A percentile compares a stretch with the other conserved stretches of the same genome.
These are phyloP conservation scores for Cystobasidiaceae sp. DNA, from an alignment of 1,284 basidiomycete genomes.

Conservation along the genomic window DNA sequence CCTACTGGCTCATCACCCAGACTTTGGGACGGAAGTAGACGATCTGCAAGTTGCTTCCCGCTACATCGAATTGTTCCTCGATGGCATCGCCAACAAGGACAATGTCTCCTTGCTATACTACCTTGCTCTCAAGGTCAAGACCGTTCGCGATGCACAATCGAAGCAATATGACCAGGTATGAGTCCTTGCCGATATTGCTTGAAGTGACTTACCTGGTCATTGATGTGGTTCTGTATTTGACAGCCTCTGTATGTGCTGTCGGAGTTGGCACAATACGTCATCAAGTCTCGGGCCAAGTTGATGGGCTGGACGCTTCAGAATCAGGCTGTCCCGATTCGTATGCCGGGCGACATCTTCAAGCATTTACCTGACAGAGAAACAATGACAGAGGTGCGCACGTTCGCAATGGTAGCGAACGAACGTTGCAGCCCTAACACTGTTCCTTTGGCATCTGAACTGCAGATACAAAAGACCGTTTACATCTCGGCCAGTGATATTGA, in stretches of 20 bases:
- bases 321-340: slow-evolving; percentile 71
- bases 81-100: slow-evolving; percentile 64
- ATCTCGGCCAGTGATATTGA: slow-evolving; percentile 57
- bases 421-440: no score
- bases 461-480: slow-evolving; percentile 63
- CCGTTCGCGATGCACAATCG: slow-evolving; percentile 69
- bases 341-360: slow-evolving; percentile 75
- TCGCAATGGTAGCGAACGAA: slow-evolving; percentile 50
- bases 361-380: slow-evolving; percentile 42
- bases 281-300: slow-evolving; percentile 62
- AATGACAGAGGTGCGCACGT: slow-evolving; percentile 36
- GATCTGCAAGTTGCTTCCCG: slow-evolving; percentile 48
- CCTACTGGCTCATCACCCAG: slow-evolving; percentile 87
- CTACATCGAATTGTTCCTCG: slow-evolving; percentile 84
- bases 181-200: neutral
- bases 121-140: slow-evolving; percentile 76
- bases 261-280: slow-evolving; percentile 81
- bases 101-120: slow-evolving; percentile 79
- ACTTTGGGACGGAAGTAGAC: slow-evolving; percentile 53
- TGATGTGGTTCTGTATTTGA: neutral
- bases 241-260: slow-evolving; percentile 84
- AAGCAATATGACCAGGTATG: slow-evolving; percentile 63
- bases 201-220: neutral
- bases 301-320: slow-evolving; percentile 71
- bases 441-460: slow-evolving; percentile 49